Conservation (phyloP, 1,284 basidiomycete species). For the Puccinia coronata region DNA sequence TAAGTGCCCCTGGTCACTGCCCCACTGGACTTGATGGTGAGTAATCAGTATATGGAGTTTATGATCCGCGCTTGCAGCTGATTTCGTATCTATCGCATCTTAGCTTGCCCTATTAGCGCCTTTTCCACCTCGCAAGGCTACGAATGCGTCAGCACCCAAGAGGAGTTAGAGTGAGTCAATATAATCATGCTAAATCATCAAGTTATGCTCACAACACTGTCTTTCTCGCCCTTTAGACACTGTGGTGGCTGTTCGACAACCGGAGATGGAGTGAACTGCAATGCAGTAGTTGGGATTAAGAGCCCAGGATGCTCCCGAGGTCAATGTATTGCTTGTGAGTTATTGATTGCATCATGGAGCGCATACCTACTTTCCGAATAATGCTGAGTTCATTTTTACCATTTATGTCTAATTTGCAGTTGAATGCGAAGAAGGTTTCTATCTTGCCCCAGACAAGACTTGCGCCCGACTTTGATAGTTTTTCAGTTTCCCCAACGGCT, state of each 20-base stretch:
- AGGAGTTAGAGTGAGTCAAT: constrained; percentile 30
- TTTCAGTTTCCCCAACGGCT: not conserved
- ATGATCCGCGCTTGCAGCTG: not conserved
- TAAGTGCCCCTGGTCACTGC: constrained; percentile 19
- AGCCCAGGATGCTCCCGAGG: constrained; percentile 25
- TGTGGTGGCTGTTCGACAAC: constrained; percentile 45
- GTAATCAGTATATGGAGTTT: not conserved
- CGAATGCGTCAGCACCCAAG: constrained; percentile 32
- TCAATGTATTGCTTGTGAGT: constrained; percentile 46
- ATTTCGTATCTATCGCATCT: not conserved
- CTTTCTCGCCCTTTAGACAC: not conserved
- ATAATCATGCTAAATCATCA: not conserved
- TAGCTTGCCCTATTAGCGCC: constrained; percentile 46
- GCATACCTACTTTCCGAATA: too few species aligned
- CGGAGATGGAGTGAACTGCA: constrained; percentile 41
- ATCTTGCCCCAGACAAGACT: constrained; percentile 15
- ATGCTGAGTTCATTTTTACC: not conserved
- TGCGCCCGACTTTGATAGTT: constrained; percentile 13
- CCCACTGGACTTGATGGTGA: constrained; percentile 35
- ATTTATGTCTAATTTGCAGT: not conserved
- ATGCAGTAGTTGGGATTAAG: constrained; percentile 25
- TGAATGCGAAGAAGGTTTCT: constrained; percentile 26
- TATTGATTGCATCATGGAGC: not conserved
- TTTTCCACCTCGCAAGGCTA: constrained; percentile 34
- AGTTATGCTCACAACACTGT: not conserved